Evolutionary conservation across 805 yeast genomes (phyloP).

Genomic region (Brettanomyces naardenensis): DNA sequence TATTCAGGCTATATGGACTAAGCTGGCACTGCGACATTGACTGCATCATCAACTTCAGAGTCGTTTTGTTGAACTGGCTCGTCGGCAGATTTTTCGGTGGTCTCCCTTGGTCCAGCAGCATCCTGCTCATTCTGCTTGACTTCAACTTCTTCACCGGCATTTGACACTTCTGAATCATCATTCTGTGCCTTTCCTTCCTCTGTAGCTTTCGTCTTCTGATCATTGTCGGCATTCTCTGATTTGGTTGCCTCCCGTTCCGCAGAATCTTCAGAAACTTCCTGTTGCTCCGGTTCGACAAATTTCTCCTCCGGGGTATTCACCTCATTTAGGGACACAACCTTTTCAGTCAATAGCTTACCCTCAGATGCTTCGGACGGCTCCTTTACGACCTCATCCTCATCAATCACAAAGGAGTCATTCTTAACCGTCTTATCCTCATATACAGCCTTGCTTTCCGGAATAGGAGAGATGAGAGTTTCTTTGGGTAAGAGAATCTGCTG

Average conservation of each 20-base stretch:
- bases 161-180: background rate
- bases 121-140: background rate
- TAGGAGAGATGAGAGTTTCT: constrained; percentile 27
- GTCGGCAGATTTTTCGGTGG: too few relatives aligned
- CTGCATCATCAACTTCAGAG: background rate
- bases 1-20: background rate
- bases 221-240: background rate
- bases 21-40: background rate
- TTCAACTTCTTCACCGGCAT: background rate
- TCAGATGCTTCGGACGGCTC: too few relatives aligned
- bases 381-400: constrained; percentile 17
- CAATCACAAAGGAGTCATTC: constrained; percentile 23
- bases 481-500: constrained; percentile 20
- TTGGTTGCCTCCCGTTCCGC: constrained; percentile 3
- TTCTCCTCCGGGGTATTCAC: background rate
- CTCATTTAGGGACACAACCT: background rate
- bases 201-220: background rate
- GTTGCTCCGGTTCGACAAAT: constrained; percentile 3
- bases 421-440: constrained; percentile 11
- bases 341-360: constrained; percentile 3
- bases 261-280: too few relatives aligned
- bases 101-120: background rate
- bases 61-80: too few relatives aligned
- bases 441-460: constrained; percentile 2
- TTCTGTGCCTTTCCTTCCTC: background rate